A percentile compares a stretch with the other conserved stretches of the same genome.
Evolutionary conservation across 75 land plant genomes (phyloP).

Genomic region (Cryptomeria japonica): DNA sequence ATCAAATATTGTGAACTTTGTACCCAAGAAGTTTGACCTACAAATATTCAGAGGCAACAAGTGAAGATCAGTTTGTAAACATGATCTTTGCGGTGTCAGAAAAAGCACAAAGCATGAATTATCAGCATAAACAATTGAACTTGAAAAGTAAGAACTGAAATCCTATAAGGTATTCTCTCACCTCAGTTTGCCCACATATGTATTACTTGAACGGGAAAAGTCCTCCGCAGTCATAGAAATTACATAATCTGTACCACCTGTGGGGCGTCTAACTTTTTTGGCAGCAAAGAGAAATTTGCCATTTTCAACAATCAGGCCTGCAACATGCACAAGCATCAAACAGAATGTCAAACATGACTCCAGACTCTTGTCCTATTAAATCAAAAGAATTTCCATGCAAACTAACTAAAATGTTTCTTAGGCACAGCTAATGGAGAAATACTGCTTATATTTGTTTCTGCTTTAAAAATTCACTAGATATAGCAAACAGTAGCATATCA

Average conservation of each 20-base stretch:
- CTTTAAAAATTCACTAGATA: neutral
- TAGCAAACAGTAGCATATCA: neutral
- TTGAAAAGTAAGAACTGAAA: neutral
- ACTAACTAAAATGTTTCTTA: neutral
- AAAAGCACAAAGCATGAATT: neutral
- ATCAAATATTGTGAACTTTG: slow-evolving; percentile 80
- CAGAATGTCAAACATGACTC: slow-evolving; percentile 4
- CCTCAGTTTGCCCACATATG: slow-evolving; percentile 65
- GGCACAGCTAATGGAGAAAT: neutral
- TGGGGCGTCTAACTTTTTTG: slow-evolving; percentile 46
- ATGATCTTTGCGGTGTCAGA: no score
- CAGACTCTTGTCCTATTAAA: neutral
- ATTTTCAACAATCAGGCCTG: slow-evolving; percentile 38
- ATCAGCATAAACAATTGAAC: neutral
- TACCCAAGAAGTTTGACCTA: slow-evolving; percentile 91
- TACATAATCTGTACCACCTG: slow-evolving; percentile 51
- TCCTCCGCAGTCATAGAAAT: slow-evolving; percentile 61
- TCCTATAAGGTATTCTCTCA: slow-evolving; percentile 12
- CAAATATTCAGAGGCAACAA: slow-evolving; percentile 4
- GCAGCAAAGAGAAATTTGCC: slow-evolving; percentile 69
- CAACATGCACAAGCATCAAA: slow-evolving; percentile 8
- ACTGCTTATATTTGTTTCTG: neutral
- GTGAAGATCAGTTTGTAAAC: neutral
- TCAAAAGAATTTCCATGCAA: neutral
- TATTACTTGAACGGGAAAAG: slow-evolving; percentile 49